Evolutionary conservation across 371 early-diverging fungal species (phyloP).

Genomic region (Apophysomyces variabilis): DNA sequence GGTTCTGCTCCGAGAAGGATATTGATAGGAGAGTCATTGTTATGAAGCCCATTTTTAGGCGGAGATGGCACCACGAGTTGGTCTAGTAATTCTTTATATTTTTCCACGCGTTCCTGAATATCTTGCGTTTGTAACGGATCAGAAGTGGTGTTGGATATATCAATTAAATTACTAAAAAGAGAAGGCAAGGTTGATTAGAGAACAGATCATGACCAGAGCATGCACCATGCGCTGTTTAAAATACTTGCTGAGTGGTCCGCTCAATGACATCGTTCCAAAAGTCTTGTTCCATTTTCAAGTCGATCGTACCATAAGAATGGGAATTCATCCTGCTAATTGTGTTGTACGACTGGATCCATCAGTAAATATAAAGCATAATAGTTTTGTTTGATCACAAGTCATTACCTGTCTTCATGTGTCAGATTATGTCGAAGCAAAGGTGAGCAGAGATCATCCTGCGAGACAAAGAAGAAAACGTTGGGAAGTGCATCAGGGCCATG

Average conservation of each 20-base stretch:
- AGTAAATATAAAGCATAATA: background rate
- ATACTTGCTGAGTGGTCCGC: conserved; percentile 47
- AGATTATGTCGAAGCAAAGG: conserved; percentile 37
- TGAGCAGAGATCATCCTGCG: conserved; percentile 36
- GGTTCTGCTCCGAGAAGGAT: conserved; percentile 24
- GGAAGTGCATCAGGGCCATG: too few relatives aligned
- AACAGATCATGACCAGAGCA: background rate
- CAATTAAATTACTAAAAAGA: conserved; percentile 49
- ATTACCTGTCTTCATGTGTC: conserved; percentile 38
- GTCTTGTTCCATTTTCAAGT: conserved; percentile 50
- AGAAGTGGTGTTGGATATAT: conserved; percentile 48
- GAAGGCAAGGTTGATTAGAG: background rate
- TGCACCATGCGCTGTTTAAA: background rate
- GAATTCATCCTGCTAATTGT: conserved; percentile 34
- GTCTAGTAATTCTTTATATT: conserved; percentile 38
- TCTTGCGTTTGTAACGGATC: conserved; percentile 54
- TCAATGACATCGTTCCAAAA: conserved; percentile 53
- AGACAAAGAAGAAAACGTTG: background rate
- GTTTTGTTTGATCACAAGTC: background rate
- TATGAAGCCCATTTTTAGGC: conserved; percentile 3
- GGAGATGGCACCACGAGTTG: conserved; percentile 14
- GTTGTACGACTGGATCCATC: background rate
- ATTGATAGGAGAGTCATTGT: conserved; percentile 16
- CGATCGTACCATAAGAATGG: conserved; percentile 40
- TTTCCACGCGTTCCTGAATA: conserved; percentile 48